Conservation (phyloP, 2,329 filamentous ascomycete species). For the Botrytis aclada region DNA sequence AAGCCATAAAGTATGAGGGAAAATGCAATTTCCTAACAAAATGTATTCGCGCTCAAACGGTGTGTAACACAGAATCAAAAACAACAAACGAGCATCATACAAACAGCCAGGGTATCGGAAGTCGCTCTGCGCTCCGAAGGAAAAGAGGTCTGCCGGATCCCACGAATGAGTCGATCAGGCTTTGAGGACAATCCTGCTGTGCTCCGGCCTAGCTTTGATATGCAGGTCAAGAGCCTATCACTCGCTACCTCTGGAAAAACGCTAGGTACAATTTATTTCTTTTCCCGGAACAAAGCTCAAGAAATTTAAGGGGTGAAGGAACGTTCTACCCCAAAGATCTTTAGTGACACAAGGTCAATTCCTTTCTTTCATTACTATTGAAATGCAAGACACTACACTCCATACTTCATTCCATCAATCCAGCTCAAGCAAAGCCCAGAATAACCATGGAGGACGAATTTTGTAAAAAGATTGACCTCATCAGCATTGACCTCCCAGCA, state of each 20-base stretch:
- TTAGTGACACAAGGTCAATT: background rate
- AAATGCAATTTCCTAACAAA: accelerated
- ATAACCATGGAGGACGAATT: background rate
- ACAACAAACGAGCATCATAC: background rate
- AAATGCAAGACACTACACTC: background rate
- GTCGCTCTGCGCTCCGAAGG: too few relatives aligned
- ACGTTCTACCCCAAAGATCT: background rate
- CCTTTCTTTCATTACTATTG: background rate
- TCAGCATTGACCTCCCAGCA: background rate
- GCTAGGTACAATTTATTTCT: background rate
- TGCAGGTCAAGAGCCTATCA: too few relatives aligned
- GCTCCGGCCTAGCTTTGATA: too few relatives aligned
- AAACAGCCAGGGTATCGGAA: too few relatives aligned
- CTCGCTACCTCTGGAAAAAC: too few relatives aligned
- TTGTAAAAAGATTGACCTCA: background rate
- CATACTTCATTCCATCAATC: background rate
- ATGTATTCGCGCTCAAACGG: background rate
- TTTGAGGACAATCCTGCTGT: background rate
- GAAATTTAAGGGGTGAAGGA: background rate
- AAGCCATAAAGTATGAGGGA: background rate
- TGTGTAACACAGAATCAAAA: background rate
- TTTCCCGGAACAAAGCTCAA: background rate
- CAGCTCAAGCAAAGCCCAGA: background rate
- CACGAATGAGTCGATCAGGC: background rate
- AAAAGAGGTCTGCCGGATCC: background rate